Base-by-base conservation (phyloP, 2,329 filamentous ascomycete genomes). In the Lachnellula willkommii region DNA sequence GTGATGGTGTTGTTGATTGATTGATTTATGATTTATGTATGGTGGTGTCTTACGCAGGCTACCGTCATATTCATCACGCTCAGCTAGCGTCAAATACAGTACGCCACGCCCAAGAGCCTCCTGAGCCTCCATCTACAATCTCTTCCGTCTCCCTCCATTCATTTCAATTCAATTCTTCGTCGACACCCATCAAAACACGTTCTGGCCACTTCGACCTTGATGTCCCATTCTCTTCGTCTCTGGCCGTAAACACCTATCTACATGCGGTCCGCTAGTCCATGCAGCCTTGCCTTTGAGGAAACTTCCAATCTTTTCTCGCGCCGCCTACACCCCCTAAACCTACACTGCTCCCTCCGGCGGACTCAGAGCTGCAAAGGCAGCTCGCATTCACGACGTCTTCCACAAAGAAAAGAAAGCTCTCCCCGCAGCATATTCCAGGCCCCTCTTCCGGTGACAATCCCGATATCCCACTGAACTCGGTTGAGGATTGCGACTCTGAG, bases 361-460 rank as follows among this genome's bases (percentile, higher is more conserved):
- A 48, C 55, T 20, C 56, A 65, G 67, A 69, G 67, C 68, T 67
- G 66, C 67, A 68, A 45, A 71, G 71, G 83, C 82, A 85, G 83
- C 83, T 86, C 83, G 74, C 78, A 72, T 77, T 80, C 83, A 87
- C 79, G 73, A 87, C 83, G 83, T 85, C 83, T 83, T 85, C 82
- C 77, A 78, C 75, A 79, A 87, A 86, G 82, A 87, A 86, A 83
- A 79, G 83, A 78, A 86, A 82, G 80, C 80, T 86, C 66, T 83
- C 80, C 60, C 63, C 67, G 51, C 61, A 64, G 55, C 61, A 60
- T 52, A 57, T 54, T 52, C 55, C 57, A 57, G 59, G 39, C 53
- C 62, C 63, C 47, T 50, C 60, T 46, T 52, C 60, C 28, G 58
- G 63, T 53, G 62, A 53, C 57, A 62, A 63, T 47, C 63, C 64